Percentiles rank a stretch among this genome's conserved stretches.
Conservation (phyloP, 768 basidiomycete genomes). For the Omphalotus guepiniiformis region DNA sequence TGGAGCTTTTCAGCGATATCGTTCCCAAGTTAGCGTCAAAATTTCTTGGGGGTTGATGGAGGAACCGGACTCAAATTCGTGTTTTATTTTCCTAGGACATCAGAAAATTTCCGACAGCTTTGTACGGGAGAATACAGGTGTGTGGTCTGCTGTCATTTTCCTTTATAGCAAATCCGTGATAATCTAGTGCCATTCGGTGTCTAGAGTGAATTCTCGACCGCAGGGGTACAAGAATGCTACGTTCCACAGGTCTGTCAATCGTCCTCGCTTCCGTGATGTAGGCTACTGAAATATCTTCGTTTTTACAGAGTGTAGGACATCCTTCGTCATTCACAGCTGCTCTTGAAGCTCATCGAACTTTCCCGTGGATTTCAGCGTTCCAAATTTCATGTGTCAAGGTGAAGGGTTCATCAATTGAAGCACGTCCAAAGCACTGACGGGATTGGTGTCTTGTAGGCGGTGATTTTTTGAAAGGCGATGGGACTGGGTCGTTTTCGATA, state of each 20-base stretch:
- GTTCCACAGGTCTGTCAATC: constrained; percentile 73
- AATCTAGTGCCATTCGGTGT: not conserved
- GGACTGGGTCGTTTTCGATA: constrained; percentile 95
- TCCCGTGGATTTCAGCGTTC: constrained; percentile 46
- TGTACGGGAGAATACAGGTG: constrained; percentile 97
- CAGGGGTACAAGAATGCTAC: constrained; percentile 91
- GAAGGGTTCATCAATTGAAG: constrained; percentile 12
- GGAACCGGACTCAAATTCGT: not conserved
- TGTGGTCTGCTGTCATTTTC: not conserved
- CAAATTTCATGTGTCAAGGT: constrained; percentile 98
- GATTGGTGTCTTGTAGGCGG: constrained; percentile 54
- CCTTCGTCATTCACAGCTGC: constrained; percentile 3
- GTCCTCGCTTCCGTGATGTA: not conserved
- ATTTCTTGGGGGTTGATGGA: not conserved
- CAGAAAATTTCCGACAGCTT: constrained; percentile 95
- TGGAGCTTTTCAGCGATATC: constrained; percentile 95
- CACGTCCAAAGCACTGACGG: not conserved
- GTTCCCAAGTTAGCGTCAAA: constrained; percentile 77
- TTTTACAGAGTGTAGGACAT: constrained; percentile 61
- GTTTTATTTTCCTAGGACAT: constrained; percentile 56
- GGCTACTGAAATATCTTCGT: constrained; percentile 5
- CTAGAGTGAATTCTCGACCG: constrained; percentile 75
- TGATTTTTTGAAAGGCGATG: constrained; percentile 92
- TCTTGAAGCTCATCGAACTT: constrained; percentile 10
- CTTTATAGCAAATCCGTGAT: not conserved